A percentile compares a stretch with the other conserved stretches of the same genome.
These are phyloP conservation scores for Ogataea sp. DNA, from an alignment of 805 yeast genomes.

Conservation along the genomic window DNA sequence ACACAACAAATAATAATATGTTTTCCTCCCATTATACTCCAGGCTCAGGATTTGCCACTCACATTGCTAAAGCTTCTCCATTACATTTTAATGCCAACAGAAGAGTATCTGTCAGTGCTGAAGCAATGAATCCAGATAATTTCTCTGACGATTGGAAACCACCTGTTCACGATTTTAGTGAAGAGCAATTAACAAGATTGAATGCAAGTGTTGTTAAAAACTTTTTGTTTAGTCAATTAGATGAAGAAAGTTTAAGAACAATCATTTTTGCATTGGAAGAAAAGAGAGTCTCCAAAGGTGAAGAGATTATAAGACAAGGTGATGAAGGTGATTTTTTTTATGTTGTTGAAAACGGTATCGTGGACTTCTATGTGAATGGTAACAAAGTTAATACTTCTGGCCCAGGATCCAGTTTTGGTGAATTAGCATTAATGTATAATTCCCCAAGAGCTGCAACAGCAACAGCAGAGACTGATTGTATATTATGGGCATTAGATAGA, in stretches of 20 bases:
- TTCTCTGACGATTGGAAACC: constrained; percentile 66
- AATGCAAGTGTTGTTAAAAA: constrained; percentile 68
- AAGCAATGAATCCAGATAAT: constrained; percentile 69
- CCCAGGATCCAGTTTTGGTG: constrained; percentile 91
- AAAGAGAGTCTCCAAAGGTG: constrained; percentile 48
- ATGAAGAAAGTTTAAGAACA: constrained; percentile 64
- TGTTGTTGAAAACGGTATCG: constrained; percentile 76
- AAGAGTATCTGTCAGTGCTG: constrained; percentile 88
- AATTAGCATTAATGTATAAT: constrained; percentile 94
- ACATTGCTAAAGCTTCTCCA: constrained; percentile 35
- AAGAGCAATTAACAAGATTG: constrained; percentile 59
- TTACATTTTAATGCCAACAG: constrained; percentile 67
- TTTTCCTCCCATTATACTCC: constrained; percentile 3
- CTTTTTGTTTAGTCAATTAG: constrained; percentile 79
- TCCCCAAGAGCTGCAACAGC: constrained; percentile 98
- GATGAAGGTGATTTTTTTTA: constrained; percentile 93
- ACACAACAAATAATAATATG: not conserved
- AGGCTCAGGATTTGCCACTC: constrained; percentile 17
- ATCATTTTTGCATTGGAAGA: constrained; percentile 82
- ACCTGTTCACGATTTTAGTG: constrained; percentile 55
- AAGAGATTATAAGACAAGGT: constrained; percentile 77
- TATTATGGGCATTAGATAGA: constrained; percentile 90
- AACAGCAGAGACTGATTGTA: constrained; percentile 57
- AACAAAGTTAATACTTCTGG: constrained; percentile 65
- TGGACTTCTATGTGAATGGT: constrained; percentile 71